Evolutionary conservation across 2,329 filamentous ascomycete genomes (phyloP), one percentile per base, ranked within the genome.

Genomic region (Tolypocladium capitatum): DNA sequence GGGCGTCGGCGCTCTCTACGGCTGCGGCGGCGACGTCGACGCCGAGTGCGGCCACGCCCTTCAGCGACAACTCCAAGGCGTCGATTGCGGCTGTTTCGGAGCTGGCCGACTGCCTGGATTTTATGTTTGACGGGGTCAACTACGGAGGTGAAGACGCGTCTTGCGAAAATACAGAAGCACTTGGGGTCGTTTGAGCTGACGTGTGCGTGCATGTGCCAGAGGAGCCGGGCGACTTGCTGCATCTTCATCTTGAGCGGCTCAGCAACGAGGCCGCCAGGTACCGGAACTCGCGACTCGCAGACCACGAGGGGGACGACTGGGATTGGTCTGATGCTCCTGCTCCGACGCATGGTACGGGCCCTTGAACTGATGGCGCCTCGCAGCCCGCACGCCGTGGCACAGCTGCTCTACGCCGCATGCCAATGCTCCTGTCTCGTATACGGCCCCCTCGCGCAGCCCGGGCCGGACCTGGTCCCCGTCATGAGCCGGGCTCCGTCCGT

Each of bases 371-470:
- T 5, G 20, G 4, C n/a, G n/a, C n/a, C 5, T n/a, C 31, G 31
- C 54, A 44, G 11, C 36, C 21, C 21, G 13, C 5, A 43, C 47
- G 3, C 7, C 50, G 2, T 34, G 5, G 43, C 49, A 0, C 44
- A 51, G 14, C 24, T 57, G 2, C 32, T 57, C 1, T 48, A 52
- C 5, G 43, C 51, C 1, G 50, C 56, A 0, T 57, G 56, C 16
- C 51, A 50, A 28, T 58, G 55, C 21, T 51, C 56, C 28, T 55
- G 51, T 30, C 51, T 52, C 2, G 55, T 55, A 14, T 58, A 58
- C 40, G 48, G 49, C 13, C 48, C 45, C 28, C 43, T 49, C 1
- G 5, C 38, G 5, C 44, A 53, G 14, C 47, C 51, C 2, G 51
- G 47, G 2, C 45, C 47, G 0, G 47, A 53, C 7, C 48, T 56